Base-by-base conservation (phyloP, 306 rosid species). In the Citrullus mucosospermus region DNA sequence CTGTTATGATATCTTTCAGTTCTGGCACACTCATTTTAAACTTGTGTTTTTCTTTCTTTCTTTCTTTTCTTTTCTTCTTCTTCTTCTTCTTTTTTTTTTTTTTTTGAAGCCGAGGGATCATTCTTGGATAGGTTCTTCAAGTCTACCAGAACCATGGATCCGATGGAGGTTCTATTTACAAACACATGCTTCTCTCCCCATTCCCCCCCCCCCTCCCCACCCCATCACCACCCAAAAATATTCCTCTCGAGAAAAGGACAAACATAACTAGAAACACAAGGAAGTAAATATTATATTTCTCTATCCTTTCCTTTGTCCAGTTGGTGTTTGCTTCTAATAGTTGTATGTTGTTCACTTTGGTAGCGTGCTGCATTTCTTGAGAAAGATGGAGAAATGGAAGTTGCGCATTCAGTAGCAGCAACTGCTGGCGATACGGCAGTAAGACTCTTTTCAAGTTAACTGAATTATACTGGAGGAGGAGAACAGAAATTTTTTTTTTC, bases 301-400 rank as follows among this genome's bases (percentile, higher is more conserved):
- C 78, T 15, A 20, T 56, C 56, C 78, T 32, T 53, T 34, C 18
- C 38, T 43, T 50, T 28, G 61, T 22, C 70, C 9, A 14, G 15
- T 51, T 58, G 39, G 48, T 68, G 59, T 58, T 79, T 41, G 30
- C 44, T 62, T 85, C 58, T 25, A 25, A 41, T 73, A 79, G 67
- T 43, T 62, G 57, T 61, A 5, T 72, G 81, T 58, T 11, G 6
- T 30, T 18, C 75, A 39, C 39, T 57, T 66, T 70, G 82, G 72
- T 78, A 96, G 99, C 96, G 99, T 8, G 99, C 97, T n/a, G 84
- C 63, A 66, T 96, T 89, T 89, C 93, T 92, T 15, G 99, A 90
- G 90, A 88, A 82, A 55, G 97, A 92, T 82, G 85, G 57, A n/a
- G 97, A 96, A 82, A 90, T 96, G 93, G 99, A 96, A 88, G 92